These are phyloP conservation scores for Aspergillus carbonarius DNA, from an alignment of 2,329 filamentous ascomycete genomes.

Conservation along the genomic window DNA sequence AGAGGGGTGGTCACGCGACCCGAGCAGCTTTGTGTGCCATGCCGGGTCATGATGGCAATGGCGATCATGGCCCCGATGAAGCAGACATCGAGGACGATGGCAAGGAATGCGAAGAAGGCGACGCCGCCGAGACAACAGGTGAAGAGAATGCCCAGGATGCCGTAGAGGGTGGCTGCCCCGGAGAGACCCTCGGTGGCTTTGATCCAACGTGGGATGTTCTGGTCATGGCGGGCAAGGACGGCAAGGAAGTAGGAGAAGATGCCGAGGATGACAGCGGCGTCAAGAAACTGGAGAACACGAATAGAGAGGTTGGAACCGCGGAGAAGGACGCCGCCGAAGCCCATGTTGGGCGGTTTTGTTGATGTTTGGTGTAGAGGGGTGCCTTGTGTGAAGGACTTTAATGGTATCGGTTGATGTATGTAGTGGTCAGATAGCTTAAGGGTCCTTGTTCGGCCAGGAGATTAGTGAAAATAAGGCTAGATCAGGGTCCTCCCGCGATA, in stretches of 20 bases:
- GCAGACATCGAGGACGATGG: slow-evolving; percentile 71
- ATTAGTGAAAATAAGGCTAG: not conserved
- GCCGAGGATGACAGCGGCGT: slow-evolving; percentile 69
- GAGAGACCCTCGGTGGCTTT: slow-evolving; percentile 77
- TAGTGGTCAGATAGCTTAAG: not conserved
- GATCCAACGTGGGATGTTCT: slow-evolving; percentile 62
- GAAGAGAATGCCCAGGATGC: slow-evolving; percentile 67
- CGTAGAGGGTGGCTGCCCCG: slow-evolving; percentile 73
- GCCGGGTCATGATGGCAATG: slow-evolving; percentile 71
- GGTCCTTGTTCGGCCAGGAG: not conserved
- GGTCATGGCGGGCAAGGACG: slow-evolving; percentile 64
- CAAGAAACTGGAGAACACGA: slow-evolving; percentile 71
- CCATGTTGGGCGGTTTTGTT: slow-evolving; percentile 50
- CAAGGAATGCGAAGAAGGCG: slow-evolving; percentile 68
- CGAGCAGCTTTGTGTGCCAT: slow-evolving; percentile 66
- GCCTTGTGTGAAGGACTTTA: not conserved
- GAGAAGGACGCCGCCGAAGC: slow-evolving; percentile 60
- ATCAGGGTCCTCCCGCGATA: not conserved
- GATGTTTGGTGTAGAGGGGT: not conserved
- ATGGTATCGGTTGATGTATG: not conserved
- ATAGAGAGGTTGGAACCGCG: slow-evolving; percentile 69
- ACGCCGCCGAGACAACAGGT: slow-evolving; percentile 79
- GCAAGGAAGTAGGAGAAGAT: slow-evolving; percentile 85
- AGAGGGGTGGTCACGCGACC: slow-evolving; percentile 66
- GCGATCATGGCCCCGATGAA: slow-evolving; percentile 80